Evolutionary conservation across 1,284 basidiomycete genomes (phyloP), one percentile per base, ranked within the genome.

Genomic region (Calocybe gambosa): DNA sequence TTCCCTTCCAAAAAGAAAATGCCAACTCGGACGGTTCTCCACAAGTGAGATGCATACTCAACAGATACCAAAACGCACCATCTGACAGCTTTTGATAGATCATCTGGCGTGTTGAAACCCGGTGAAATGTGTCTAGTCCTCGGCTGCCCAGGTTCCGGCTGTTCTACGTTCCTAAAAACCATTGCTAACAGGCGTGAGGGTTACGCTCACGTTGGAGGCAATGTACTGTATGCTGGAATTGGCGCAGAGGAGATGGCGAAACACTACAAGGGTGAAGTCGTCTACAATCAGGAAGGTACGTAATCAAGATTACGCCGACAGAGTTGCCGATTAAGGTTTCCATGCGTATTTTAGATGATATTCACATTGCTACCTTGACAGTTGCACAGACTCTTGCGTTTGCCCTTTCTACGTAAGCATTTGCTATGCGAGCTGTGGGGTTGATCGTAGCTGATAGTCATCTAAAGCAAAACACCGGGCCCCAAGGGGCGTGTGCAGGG

Each of bases 111-210:
- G 16, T 68, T 92, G 33, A 85, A 85, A 53, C 78, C 78, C 29
- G 76, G 82, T 44, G 70, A 76, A 60, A 75, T 73, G 74, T 78
- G 77, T 57, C 66, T 89, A 9, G 88, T 91, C n/a, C 71, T 92
- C 3, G 89, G 89, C 5, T 80, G 84, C 42, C 89, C 89, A n/a
- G 85, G 85, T 2, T 75, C 85, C 5, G 89, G 89, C 15, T 92
- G 89, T 60, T 79, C 80, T 0, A 87, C 89, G 0, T 88, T 92
- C 62, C 69, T 92, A 8, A 89, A 88, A 61, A 66, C 80, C 0
- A 80, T 92, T 43, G 79, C 89, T 8, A 89, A 90, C 58, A 74
- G 82, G 46, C 73, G 83, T 2, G 65, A 67, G 8, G 85, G 75
- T 16, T 92, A 79, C 58, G 71, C 74, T 4, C 64, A 59, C 13